A percentile compares a stretch with the other conserved stretches of the same genome.
phyloP scores from a whole-genome alignment of 73 alveolate species.

The Uronychia setigera region DNA sequence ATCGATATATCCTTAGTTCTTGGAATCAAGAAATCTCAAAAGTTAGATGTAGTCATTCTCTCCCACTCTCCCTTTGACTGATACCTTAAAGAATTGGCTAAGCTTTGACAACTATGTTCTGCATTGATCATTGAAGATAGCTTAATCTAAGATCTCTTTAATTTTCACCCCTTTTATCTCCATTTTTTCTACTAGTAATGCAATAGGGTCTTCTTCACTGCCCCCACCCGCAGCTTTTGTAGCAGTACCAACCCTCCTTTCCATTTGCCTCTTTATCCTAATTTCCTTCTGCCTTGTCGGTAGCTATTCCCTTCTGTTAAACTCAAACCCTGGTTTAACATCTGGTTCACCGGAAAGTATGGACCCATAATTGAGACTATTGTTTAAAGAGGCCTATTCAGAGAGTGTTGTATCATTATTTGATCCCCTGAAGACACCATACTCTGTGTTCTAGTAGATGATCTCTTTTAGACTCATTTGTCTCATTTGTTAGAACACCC shows the following conservation, averaged over 20 bases:
- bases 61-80: not conserved
- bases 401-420: not conserved
- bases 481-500: conserved; percentile 31
- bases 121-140: not conserved
- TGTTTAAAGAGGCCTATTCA: too few species aligned
- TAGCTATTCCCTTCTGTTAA: not conserved
- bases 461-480: conserved; percentile 13
- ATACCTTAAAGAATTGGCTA: not conserved
- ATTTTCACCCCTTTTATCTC: not conserved
- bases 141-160: not conserved
- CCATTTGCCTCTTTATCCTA: not conserved
- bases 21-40: not conserved
- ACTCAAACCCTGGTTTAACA: not conserved
- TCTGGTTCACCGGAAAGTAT: too few species aligned
- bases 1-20: not conserved
- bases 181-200: not conserved
- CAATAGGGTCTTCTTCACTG: not conserved
- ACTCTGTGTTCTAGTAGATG: not conserved
- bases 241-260: not conserved
- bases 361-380: too few species aligned
- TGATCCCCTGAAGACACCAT: not conserved
- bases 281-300: not conserved
- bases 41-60: not conserved
- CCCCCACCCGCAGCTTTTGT: not conserved
- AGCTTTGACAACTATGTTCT: not conserved